phyloP scores from a whole-genome alignment of 108 stramenopile species.

The Cyclotella cryptica region DNA sequence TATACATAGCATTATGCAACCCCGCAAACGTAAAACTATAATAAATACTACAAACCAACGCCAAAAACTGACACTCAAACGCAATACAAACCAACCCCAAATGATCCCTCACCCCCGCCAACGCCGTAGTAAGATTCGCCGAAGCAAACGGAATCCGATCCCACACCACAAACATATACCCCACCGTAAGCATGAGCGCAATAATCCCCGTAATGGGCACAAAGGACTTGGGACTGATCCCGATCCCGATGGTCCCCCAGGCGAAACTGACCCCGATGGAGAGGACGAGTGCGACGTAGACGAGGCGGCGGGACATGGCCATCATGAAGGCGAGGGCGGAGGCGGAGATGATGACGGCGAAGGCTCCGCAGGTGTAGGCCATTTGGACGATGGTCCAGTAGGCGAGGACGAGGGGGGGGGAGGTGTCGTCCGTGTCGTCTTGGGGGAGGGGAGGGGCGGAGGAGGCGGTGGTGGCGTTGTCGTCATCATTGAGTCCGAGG shows the following conservation, averaged over 20 bases:
- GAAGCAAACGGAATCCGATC: constrained; percentile 83
- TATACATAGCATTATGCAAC: constrained; percentile 76
- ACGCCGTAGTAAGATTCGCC: constrained; percentile 71
- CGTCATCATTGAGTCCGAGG: constrained; percentile 31
- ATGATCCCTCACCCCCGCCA: constrained; percentile 71
- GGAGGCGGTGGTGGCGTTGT: constrained; percentile 46
- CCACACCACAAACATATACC: constrained; percentile 85
- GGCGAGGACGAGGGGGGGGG: constrained; percentile 53
- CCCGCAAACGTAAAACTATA: constrained; percentile 75
- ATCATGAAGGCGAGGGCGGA: constrained; percentile 73
- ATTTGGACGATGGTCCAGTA: constrained; percentile 76
- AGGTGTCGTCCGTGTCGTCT: constrained; percentile 8
- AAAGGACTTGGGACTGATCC: constrained; percentile 79
- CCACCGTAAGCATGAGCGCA: constrained; percentile 72
- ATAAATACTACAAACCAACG: constrained; percentile 72
- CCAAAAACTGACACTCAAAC: constrained; percentile 76
- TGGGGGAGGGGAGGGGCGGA: too few species aligned
- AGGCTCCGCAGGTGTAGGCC: constrained; percentile 67
- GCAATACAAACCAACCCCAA: constrained; percentile 66
- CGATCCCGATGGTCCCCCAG: constrained; percentile 89
- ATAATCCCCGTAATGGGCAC: constrained; percentile 86
- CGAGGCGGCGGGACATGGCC: constrained; percentile 68
- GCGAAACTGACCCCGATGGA: constrained; percentile 80
- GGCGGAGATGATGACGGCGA: constrained; percentile 70
- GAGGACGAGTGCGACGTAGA: constrained; percentile 77